Percentiles rank a stretch among this genome's conserved stretches.
These are phyloP conservation scores for Suhomyces terraborum DNA, from an alignment of 1,139 yeast species.

Conservation along the genomic window DNA sequence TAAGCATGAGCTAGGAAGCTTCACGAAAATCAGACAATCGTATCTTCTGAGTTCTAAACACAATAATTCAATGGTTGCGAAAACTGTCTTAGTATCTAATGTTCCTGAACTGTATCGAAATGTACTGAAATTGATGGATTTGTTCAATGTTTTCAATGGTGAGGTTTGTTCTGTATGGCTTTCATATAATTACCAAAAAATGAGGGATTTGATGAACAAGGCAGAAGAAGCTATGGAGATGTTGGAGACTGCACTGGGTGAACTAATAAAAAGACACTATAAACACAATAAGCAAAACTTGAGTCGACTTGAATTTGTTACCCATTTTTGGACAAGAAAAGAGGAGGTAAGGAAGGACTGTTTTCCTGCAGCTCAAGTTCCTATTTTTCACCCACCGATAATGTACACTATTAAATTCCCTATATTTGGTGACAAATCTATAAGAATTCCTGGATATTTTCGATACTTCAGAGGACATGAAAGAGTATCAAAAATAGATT, in stretches of 20 bases:
- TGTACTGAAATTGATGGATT: conserved; percentile 23
- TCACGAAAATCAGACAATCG: conserved; percentile 46
- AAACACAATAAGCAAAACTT: no score
- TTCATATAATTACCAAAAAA: conserved; percentile 44
- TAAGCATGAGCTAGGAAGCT: conserved; percentile 50
- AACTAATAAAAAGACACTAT: not conserved
- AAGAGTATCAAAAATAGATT: conserved; percentile 25
- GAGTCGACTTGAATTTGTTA: no score
- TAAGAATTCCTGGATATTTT: conserved; percentile 35
- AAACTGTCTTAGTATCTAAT: conserved; percentile 51
- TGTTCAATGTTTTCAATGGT: conserved; percentile 43
- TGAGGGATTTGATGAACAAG: conserved; percentile 31
- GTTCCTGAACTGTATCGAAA: conserved; percentile 44
- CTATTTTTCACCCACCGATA: conserved; percentile 41
- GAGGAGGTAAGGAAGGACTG: not conserved
- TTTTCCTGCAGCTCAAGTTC: conserved; percentile 3
- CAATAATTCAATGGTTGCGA: conserved; percentile 30
- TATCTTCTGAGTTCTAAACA: conserved; percentile 33
- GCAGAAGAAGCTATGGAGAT: conserved; percentile 36
- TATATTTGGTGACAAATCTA: conserved; percentile 26
- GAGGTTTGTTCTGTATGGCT: conserved; percentile 54
- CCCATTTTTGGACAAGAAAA: not conserved
- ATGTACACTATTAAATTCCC: conserved; percentile 25
- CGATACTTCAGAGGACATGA: conserved; percentile 28
- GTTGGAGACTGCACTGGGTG: conserved; percentile 40